These are phyloP conservation scores for Conringia planisiliqua DNA, from an alignment of 345 rosid genomes.

Conservation along the genomic window DNA sequence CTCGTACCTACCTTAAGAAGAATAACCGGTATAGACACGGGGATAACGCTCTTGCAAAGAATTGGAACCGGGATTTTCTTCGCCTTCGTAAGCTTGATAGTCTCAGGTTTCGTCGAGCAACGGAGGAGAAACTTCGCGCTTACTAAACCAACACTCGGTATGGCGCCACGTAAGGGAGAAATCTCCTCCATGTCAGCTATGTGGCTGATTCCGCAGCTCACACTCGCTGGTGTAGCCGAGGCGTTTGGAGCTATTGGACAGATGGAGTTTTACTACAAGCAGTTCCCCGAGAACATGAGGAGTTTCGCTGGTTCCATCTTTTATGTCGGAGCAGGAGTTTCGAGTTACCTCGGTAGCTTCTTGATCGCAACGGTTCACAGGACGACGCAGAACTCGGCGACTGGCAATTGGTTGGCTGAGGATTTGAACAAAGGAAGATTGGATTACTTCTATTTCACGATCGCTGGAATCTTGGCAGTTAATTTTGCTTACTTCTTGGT, in stretches of 20 bases:
- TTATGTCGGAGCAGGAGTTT: conserved; percentile 32
- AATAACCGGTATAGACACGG: conserved; percentile 42
- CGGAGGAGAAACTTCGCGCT: conserved; percentile 42
- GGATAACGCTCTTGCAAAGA: conserved; percentile 44
- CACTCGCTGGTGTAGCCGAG: conserved; percentile 47
- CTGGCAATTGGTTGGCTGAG: conserved; percentile 38
- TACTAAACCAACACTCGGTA: conserved; percentile 46
- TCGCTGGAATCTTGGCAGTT: conserved; percentile 33
- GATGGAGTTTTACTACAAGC: conserved; percentile 52
- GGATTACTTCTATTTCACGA: conserved; percentile 40
- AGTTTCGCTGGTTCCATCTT: conserved; percentile 42
- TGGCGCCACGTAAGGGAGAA: conserved; percentile 40
- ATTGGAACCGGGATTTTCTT: conserved; percentile 48
- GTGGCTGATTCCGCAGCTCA: conserved; percentile 55
- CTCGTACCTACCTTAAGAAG: conserved; percentile 42
- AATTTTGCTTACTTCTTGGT: conserved; percentile 37
- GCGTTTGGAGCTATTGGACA: conserved; percentile 44
- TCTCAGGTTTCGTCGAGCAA: conserved; percentile 45
- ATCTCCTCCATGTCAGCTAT: conserved; percentile 55
- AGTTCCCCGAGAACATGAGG: conserved; percentile 57
- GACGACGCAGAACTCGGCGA: conserved; percentile 20
- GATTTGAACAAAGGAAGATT: conserved; percentile 48
- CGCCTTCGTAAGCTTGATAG: conserved; percentile 34
- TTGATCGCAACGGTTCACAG: conserved; percentile 33
- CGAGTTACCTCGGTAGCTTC: conserved; percentile 39